A percentile compares a stretch with the other conserved stretches of the same genome.
Conservation (phyloP, 139 green algal genomes). For the Chlorella sp. region DNA sequence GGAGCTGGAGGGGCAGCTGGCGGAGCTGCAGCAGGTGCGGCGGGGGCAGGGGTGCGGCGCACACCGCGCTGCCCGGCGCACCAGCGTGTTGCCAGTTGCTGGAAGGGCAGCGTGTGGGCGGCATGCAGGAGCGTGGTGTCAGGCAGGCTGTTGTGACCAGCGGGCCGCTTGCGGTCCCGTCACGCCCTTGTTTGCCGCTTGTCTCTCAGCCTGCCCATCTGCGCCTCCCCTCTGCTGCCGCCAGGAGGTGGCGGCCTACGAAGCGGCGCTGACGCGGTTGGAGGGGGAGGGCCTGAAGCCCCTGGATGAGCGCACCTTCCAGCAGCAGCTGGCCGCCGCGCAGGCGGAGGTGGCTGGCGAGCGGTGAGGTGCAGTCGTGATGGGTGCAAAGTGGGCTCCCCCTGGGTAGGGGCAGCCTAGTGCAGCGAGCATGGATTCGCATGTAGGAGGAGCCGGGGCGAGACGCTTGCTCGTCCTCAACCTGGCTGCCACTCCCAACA, state of each 20-base stretch:
- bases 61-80: no score
- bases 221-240: conserved; percentile 43
- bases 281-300: conserved; percentile 43
- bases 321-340: neutral
- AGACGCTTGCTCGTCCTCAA: no score
- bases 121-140: neutral
- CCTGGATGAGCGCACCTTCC: conserved; percentile 6
- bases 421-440: no score
- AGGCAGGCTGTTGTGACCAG: no score
- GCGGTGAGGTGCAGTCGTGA: neutral
- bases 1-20: conserved; percentile 76
- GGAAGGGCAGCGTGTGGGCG: neutral
- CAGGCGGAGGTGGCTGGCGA: conserved; percentile 36
- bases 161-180: neutral
- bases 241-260: conserved; percentile 79
- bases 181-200: neutral
- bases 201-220: neutral
- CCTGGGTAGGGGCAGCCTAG: no score
- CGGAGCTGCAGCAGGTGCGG: conserved; percentile 70
- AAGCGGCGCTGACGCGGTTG: conserved; percentile 59
- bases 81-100: no score
- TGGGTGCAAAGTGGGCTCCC: no score
- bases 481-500: no score
- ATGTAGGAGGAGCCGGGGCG: no score
- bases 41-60: neutral